Base-by-base conservation (phyloP, 1,284 basidiomycete species). In the Microbotryum silenes-acaulis region DNA sequence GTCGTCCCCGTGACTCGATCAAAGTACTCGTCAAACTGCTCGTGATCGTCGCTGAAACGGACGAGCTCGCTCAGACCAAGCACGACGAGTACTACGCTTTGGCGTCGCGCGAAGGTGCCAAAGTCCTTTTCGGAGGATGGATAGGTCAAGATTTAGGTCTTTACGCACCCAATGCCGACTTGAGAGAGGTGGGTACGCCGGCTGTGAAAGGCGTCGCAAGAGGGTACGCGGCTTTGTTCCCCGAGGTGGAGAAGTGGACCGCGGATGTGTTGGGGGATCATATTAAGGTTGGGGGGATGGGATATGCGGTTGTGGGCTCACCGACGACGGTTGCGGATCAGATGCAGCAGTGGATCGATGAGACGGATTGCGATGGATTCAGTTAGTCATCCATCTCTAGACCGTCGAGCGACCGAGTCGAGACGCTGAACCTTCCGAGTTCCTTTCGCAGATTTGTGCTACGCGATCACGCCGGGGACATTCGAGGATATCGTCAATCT, bases 111-210 rank as follows among this genome's bases (percentile, higher is more conserved):
- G 73, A 75, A 33, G 75, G 74, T 3, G 74, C 74, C 0, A 64
- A 74, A 6, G 74, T 73, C 2, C 68, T 75, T 6, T 74, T 74
- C 54, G 75, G 74, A 6, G 74, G 75, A 45, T 74, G 72, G 73
- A 73, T 71, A 5, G 73, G 73, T 0, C 67, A 72, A 27, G 71
- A 74, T 56, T 67, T 73, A 4, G 58, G 61, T 6, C 60, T 62
- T 3, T 74, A 71, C 54, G 59, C 16, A 4, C 42, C 37, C 18
- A 50, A 51, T 5, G 37, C 21, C 20, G 57, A 58, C n/a, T 27
- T 58, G 14, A 16, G 37, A 4, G 27, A 52, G 23, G 50, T 51
- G 3, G 57, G 57, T 16, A 29, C 23, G 3, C 49, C 37, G 14
- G 50, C 50, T 4, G 37, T 58, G 20, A 25, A 58, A 16, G 56